Conservation (phyloP, 805 yeast species). For the Yamadazyma olivae region DNA sequence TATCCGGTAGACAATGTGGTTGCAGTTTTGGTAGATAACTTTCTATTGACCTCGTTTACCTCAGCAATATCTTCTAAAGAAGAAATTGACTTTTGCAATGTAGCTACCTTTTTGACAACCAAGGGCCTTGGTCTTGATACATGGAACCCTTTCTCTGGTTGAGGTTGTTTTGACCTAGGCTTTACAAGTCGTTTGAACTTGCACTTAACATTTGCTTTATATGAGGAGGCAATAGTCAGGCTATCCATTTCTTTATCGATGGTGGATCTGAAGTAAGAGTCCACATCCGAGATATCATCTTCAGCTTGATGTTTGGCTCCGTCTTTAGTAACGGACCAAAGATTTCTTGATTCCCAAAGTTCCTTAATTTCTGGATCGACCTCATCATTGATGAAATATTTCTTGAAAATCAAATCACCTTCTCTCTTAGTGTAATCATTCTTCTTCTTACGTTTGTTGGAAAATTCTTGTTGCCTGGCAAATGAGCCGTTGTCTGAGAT, state of each 20-base stretch:
- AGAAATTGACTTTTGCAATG: too few relatives aligned
- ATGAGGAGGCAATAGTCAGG: neutral
- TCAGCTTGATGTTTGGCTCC: neutral
- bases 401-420: constrained; percentile 51
- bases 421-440: constrained; percentile 60
- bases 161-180: neutral
- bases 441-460: constrained; percentile 15
- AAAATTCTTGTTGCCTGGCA: constrained; percentile 16
- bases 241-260: neutral
- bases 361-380: constrained; percentile 52
- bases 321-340: constrained; percentile 7
- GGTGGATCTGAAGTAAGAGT: neutral
- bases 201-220: neutral
- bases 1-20: neutral
- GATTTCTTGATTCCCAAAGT: constrained; percentile 49
- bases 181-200: neutral
- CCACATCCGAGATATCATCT: neutral
- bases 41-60: neutral
- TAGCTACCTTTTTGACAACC: constrained; percentile 18
- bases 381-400: constrained; percentile 33
- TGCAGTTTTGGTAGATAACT: neutral
- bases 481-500: constrained; percentile 12
- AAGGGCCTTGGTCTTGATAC: constrained; percentile 35
- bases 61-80: neutral
- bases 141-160: constrained; percentile 22